Evolutionary conservation across 1,139 yeast species (phyloP).

Genomic region (Taphrina betulina): DNA sequence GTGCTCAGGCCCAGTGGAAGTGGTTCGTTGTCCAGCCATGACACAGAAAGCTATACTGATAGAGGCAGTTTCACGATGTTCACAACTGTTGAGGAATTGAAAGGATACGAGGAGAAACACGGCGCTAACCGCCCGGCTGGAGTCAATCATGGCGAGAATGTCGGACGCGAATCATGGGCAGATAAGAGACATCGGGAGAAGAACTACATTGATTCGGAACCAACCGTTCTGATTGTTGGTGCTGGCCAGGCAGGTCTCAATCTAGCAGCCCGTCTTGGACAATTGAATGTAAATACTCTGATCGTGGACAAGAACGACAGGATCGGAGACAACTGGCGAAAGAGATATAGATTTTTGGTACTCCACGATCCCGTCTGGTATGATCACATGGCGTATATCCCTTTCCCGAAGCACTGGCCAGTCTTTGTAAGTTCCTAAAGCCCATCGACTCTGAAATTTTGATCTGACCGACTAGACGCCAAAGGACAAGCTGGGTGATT

Average conservation of each 20-base stretch:
- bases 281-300: slow-evolving; percentile 47
- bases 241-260: slow-evolving; percentile 52
- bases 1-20: slow-evolving; percentile 11
- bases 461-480: too few relatives aligned
- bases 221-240: slow-evolving; percentile 49
- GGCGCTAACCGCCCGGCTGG: slow-evolving; percentile 47
- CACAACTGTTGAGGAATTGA: slow-evolving; percentile 46
- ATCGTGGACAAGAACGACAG: slow-evolving; percentile 47
- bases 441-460: too few relatives aligned
- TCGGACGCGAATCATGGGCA: slow-evolving; percentile 44
- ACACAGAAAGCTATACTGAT: neutral
- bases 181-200: slow-evolving; percentile 39
- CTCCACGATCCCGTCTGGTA: slow-evolving; percentile 51
- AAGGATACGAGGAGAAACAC: slow-evolving; percentile 45
- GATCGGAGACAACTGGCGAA: slow-evolving; percentile 53
- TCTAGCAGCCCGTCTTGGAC: slow-evolving; percentile 49
- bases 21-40: neutral
- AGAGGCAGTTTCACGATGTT: slow-evolving; percentile 42
- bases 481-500: slow-evolving; percentile 50
- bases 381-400: slow-evolving; percentile 48
- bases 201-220: slow-evolving; percentile 44
- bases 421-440: too few relatives aligned
- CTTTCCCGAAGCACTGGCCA: slow-evolving; percentile 50
- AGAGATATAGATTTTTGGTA: slow-evolving; percentile 49
- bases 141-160: slow-evolving; percentile 48